Percentiles rank a stretch among this genome's conserved stretches.
Evolutionary conservation across 2,329 filamentous ascomycete genomes (phyloP).

Genomic region (Fusarium subtropicale): DNA sequence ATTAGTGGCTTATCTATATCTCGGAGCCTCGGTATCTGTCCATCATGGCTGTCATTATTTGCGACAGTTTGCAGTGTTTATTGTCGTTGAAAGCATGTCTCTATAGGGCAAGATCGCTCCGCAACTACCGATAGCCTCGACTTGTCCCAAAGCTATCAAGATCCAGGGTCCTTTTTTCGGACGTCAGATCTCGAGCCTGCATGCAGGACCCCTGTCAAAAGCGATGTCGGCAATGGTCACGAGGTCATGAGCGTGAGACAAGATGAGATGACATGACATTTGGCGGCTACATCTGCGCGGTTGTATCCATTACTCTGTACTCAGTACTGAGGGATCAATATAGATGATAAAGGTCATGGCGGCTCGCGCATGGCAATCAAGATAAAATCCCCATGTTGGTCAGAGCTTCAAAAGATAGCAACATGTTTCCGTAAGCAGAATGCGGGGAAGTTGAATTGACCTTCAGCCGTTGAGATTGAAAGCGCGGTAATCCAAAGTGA

Average conservation of each 20-base stretch:
- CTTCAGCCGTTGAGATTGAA: not conserved
- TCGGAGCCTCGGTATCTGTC: not conserved
- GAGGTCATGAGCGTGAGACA: conserved; percentile 6
- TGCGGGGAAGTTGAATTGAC: conserved; percentile 22
- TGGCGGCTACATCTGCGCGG: conserved; percentile 10
- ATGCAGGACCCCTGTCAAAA: conserved; percentile 30
- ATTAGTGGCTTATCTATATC: conserved; percentile 34
- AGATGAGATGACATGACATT: not conserved
- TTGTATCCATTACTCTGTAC: not conserved
- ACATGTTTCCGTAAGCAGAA: conserved; percentile 1
- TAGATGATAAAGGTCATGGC: not conserved
- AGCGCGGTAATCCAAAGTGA: conserved; percentile 29
- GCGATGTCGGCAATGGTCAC: conserved; percentile 39
- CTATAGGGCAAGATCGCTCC: not conserved
- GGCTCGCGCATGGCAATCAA: not conserved
- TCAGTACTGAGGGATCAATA: too few species aligned
- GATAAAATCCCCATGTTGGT: conserved; percentile 17
- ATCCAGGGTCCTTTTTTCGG: conserved; percentile 29
- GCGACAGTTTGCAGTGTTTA: not conserved
- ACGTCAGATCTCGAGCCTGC: conserved; percentile 35
- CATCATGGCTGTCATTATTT: not conserved
- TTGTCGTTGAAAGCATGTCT: not conserved
- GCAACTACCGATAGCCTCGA: not conserved
- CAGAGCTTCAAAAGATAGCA: conserved; percentile 19
- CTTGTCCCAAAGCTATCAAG: conserved; percentile 1